Conservation (phyloP, 2,329 filamentous ascomycete species). For the Colletotrichum nymphaeae region DNA sequence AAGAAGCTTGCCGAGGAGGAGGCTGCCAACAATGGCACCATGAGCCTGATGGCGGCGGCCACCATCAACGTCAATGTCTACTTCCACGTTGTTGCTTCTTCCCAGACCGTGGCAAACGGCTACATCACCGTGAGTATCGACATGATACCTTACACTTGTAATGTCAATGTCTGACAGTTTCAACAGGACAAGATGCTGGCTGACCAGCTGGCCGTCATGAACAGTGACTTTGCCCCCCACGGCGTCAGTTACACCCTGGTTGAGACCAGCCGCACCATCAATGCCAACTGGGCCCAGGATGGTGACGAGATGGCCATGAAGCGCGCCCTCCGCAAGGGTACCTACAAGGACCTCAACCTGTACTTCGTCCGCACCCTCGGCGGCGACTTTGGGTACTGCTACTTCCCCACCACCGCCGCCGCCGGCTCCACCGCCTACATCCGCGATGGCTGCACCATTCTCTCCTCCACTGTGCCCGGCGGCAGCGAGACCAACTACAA, state of each 20-base stretch:
- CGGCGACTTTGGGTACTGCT: conserved; percentile 57
- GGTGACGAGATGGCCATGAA: conserved; percentile 56
- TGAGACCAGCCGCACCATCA: conserved; percentile 57
- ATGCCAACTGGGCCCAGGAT: conserved; percentile 57
- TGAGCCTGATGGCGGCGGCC: conserved; percentile 36
- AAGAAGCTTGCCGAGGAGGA: conserved; percentile 37
- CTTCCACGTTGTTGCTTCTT: conserved; percentile 51
- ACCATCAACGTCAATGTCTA: conserved; percentile 51
- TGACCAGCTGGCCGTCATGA: conserved; percentile 58
- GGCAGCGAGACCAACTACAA: conserved; percentile 48
- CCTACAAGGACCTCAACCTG: conserved; percentile 55
- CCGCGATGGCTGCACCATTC: conserved; percentile 53
- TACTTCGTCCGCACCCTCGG: conserved; percentile 55
- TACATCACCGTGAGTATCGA: conserved; percentile 47
- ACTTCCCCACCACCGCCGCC: conserved; percentile 53
- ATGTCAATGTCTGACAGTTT: neutral
- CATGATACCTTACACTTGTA: neutral
- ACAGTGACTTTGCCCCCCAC: conserved; percentile 55
- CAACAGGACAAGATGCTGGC: conserved; percentile 47
- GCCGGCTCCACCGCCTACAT: conserved; percentile 47
- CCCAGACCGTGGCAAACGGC: conserved; percentile 42
- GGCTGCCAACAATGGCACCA: conserved; percentile 28
- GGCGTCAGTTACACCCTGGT: conserved; percentile 57
- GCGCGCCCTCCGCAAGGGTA: conserved; percentile 55
- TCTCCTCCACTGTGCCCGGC: conserved; percentile 50